phyloP scores from a whole-genome alignment of 73 alveolate species.

The Uronychia binucleata region DNA sequence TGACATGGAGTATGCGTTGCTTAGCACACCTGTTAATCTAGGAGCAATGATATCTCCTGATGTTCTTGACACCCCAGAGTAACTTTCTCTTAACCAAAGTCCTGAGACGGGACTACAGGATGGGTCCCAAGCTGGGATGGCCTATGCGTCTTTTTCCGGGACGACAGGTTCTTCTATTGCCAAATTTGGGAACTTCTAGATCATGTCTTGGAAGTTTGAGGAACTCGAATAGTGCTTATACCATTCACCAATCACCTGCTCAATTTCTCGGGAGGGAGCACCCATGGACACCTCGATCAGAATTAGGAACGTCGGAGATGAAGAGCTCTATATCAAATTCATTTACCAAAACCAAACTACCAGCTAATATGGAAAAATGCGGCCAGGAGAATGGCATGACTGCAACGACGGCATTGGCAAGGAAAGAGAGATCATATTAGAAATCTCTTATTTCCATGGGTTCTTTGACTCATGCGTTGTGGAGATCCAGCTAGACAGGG shows the following conservation, averaged over 20 bases:
- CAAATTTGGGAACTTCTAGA: slow-evolving; percentile 31
- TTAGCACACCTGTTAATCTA: slow-evolving; percentile 35
- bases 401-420: slow-evolving; percentile 10
- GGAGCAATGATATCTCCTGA: slow-evolving; percentile 11
- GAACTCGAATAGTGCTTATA: slow-evolving; percentile 28
- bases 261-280: slow-evolving; percentile 5
- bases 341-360: neutral
- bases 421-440: slow-evolving; percentile 1
- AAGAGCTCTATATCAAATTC: slow-evolving; percentile 23
- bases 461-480: slow-evolving; percentile 14
- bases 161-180: slow-evolving; percentile 18
- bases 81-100: neutral
- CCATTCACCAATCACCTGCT: slow-evolving; percentile 3
- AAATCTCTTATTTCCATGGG: slow-evolving; percentile 20
- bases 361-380: neutral
- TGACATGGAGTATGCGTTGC: slow-evolving; percentile 30
- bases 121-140: slow-evolving; percentile 34
- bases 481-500: slow-evolving; percentile 8
- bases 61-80: slow-evolving; percentile 14
- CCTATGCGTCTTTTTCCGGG: slow-evolving; percentile 31
- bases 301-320: slow-evolving; percentile 45
- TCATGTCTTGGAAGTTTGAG: slow-evolving; percentile 19
- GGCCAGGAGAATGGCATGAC: neutral
- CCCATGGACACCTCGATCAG: neutral
- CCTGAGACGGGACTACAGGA: slow-evolving; percentile 24